Evolutionary conservation across 306 rosid species (phyloP), one percentile per base, ranked within the genome.

Genomic region (Sicyos baderoa): DNA sequence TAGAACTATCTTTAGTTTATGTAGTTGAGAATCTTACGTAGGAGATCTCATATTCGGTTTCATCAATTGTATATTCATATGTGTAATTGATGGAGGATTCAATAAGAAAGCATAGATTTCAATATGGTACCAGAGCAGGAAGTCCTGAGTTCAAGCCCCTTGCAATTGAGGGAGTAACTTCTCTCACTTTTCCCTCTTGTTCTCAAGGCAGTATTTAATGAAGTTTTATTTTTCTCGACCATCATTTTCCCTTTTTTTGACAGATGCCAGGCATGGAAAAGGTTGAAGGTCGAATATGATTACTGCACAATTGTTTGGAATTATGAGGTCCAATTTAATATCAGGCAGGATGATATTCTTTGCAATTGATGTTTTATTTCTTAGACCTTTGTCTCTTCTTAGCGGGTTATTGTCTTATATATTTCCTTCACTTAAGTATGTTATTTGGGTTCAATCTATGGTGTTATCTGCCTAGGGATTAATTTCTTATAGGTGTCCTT

Each of bases 261-360:
- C 9, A 5, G 53, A n/a, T 62, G 16, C 40, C 51, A 62, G 42
- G 18, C 27, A 13, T 17, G 29, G 52, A 63, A 37, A 63, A 63
- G 51, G 22, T 40, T 65, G 1, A 65, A 45, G 71, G 40, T 65
- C 17, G 13, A 45, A 65, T 45, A 14, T 66, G 54, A 66, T 47
- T 45, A 45, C 13, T 44, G 12, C 14, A 1, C 54, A 0, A 47
- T 21, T 21, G 29, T 64, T 64, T 64, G 68, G 32, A 66, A 47
- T 14, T 17, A 10, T 22, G 14, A 12, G 44, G 70, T 14, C 54
- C 54, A 19, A 44, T 44, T 5, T 45, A 64, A 17, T 37, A 19
- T 19, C 70, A 42, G 17, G 35, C 70, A 44, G 70, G 53, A 42
- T 19, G 55, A 44, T 7, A 21, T 66, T 45, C 54, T 65, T 64